Base-by-base conservation (phyloP, 805 yeast species). In the Saccharomycodes ludwigii region DNA sequence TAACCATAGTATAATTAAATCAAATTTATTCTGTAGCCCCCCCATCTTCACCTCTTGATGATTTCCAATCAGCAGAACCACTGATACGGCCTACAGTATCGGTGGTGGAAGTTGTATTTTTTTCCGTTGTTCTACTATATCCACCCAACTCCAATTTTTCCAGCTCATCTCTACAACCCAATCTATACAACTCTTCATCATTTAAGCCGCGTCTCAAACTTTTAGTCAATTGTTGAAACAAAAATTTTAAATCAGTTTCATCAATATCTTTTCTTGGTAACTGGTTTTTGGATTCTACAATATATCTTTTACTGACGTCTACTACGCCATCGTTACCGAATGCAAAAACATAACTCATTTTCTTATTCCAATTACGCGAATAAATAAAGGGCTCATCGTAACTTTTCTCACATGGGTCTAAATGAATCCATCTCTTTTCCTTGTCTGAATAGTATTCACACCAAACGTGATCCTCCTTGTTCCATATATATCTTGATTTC, bases 381-480 rank as follows among this genome's bases (percentile, higher is more conserved):
- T 86, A 86, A 11, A 85, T 58, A 15, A 61, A 50, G 0, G 96
- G 96, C 38, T 82, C 71, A 52, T 88, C 94, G 55, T 65, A 84
- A 1, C 86, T 75, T 29, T 73, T 76, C 44, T 86, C 97, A 51
- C 97, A 88, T 6, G 83, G 71, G 46, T 86, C 97, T 12, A 81
- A 59, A 52, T 88, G 97, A 13, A 86, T 64, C 96, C 97, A 88
- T 33, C 84, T 55, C 27, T 65, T 53, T 40, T 70, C 59, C 14
- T 56, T 46, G 0, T 44, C 51, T 1, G 94, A 80, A 50, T 72
- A 86, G 44, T 79, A 77, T 48, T 88, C 97, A 45, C 93, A 79
- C 97, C 97, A 88, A 1, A 83, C 96, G 51, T 88, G 97, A 50
- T 88, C 97, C 50, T 88, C 97, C 6, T 69, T 60, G 51, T 84